A percentile compares a stretch with the other conserved stretches of the same genome.
Conservation (phyloP, 371 early-diverging fungal genomes). For the Syncephalastrum sp. region DNA sequence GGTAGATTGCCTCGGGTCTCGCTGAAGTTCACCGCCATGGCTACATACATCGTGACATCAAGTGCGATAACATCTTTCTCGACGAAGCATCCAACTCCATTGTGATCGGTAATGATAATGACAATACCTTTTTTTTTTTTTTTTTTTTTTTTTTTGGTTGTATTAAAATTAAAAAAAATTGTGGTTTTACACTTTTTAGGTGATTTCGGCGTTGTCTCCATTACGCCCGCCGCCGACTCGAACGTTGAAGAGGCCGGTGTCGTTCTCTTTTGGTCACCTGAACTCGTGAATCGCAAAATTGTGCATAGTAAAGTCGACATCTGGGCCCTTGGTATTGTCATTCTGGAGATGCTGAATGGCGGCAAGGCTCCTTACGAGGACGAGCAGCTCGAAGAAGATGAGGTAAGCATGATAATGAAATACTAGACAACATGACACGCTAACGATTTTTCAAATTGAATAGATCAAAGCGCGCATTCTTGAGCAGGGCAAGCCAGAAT, state of each 20-base stretch:
- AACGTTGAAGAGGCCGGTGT: conserved; percentile 52
- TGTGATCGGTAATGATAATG: conserved; percentile 37
- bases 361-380: conserved; percentile 56
- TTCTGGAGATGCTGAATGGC: conserved; percentile 45
- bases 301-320: conserved; percentile 47
- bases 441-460: not conserved
- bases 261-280: conserved; percentile 55
- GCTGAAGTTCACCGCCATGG: conserved; percentile 47
- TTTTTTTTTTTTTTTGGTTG: not conserved
- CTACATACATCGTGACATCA: conserved; percentile 53
- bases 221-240: conserved; percentile 48
- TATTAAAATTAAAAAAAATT: not conserved
- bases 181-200: conserved; percentile 21
- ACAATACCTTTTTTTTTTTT: not conserved
- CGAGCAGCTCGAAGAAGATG: conserved; percentile 45
- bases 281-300: conserved; percentile 44
- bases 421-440: not conserved
- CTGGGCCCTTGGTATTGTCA: conserved; percentile 52
- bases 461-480: conserved; percentile 52
- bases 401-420: conserved; percentile 19
- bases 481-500: conserved; percentile 34
- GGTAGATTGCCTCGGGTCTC: conserved; percentile 45
- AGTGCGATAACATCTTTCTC: conserved; percentile 52
- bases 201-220: conserved; percentile 53
- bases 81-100: conserved; percentile 35